Percentiles rank a stretch among this genome's conserved stretches.
phyloP scores from a whole-genome alignment of 2,329 filamentous ascomycete genomes.

The Reticulascus tulasneorum region DNA sequence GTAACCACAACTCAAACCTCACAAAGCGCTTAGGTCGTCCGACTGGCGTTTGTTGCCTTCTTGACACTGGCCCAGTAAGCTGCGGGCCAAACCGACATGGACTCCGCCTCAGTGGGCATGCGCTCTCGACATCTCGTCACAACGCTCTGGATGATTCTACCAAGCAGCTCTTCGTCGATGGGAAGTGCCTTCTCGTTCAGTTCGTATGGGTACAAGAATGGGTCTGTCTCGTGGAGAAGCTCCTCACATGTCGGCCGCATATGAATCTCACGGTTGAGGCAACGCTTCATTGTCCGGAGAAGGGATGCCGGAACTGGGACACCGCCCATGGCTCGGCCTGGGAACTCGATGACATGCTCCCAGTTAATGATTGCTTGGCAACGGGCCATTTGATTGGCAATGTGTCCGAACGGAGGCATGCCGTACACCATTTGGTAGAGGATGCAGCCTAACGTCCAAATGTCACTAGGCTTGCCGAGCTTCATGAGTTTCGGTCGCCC shows the following conservation, averaged over 20 bases:
- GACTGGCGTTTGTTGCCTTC: slow-evolving; percentile 39
- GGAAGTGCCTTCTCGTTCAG: slow-evolving; percentile 51
- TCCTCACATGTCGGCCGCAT: slow-evolving; percentile 61
- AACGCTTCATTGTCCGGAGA: slow-evolving; percentile 58
- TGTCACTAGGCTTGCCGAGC: slow-evolving; percentile 89
- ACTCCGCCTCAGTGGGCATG: slow-evolving; percentile 56
- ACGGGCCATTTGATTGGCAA: slow-evolving; percentile 78
- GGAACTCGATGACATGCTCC: slow-evolving; percentile 69
- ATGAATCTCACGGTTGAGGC: slow-evolving; percentile 58
- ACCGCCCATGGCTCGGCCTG: slow-evolving; percentile 64
- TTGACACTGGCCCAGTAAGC: slow-evolving; percentile 59
- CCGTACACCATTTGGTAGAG: slow-evolving; percentile 98
- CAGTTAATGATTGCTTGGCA: slow-evolving; percentile 85
- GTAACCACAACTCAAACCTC: background rate
- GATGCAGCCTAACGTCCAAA: slow-evolving; percentile 96
- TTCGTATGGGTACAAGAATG: slow-evolving; percentile 61
- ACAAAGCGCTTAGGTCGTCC: slow-evolving; percentile 14
- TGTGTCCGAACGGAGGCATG: slow-evolving; percentile 91
- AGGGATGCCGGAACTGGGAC: slow-evolving; percentile 55
- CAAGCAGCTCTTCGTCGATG: slow-evolving; percentile 59
- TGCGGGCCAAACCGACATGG: slow-evolving; percentile 51
- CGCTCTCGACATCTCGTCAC: slow-evolving; percentile 54
- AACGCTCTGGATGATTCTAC: slow-evolving; percentile 60
- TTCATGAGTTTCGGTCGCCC: slow-evolving; percentile 76
- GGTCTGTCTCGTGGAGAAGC: slow-evolving; percentile 54